Evolutionary conservation across 495 filamentous ascomycete species (phyloP), one percentile per base, ranked within the genome.

Genomic region (Lasiosphaeria miniovina): DNA sequence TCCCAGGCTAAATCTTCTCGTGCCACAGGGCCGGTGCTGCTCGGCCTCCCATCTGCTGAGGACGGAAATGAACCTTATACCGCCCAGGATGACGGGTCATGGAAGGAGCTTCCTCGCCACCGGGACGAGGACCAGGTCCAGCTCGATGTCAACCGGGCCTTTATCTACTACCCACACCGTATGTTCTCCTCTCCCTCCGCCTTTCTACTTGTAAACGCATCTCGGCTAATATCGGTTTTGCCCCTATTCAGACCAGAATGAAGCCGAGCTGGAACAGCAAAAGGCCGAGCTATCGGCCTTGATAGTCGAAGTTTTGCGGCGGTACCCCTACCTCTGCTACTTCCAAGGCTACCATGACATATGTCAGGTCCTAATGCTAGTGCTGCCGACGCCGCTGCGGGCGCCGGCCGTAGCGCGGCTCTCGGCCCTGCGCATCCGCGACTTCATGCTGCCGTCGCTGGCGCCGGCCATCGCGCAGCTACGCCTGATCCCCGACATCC

Each of bases 271-370:
- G 17, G 79, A 81, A 49, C 58, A 69, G 43, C 86, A 88, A 63
- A 94, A 92, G 66, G 63, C 74, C 45, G 84, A 90, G 69, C 81
- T 96, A 31, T 91, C 86, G 12, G 71, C 81, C 57, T 76, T 97
- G 17, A 96, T 97, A 68, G 82, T 80, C 45, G 79, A 86, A 61
- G 82, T 91, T 17, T 81, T 97, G 32, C 83, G 94, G 15, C 81
- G 83, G 9, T 81, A 96, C 66, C 95, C 94, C 4, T 86, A 88
- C 77, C 86, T 98, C 11, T 89, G 84, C 74, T 98, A 98, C 74
- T 98, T 98, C 75, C 94, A 98, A 79, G 94, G 94, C 61, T 98
- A 96, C 74, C 94, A 98, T 70, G 94, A 98, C 74, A 97, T 98
- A 67, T 93, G 89, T 62, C 95, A 98, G 71, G 94, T 98, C n/a